These are phyloP conservation scores for Austroboletus niveus DNA, from an alignment of 1,284 basidiomycete genomes.

Conservation along the genomic window DNA sequence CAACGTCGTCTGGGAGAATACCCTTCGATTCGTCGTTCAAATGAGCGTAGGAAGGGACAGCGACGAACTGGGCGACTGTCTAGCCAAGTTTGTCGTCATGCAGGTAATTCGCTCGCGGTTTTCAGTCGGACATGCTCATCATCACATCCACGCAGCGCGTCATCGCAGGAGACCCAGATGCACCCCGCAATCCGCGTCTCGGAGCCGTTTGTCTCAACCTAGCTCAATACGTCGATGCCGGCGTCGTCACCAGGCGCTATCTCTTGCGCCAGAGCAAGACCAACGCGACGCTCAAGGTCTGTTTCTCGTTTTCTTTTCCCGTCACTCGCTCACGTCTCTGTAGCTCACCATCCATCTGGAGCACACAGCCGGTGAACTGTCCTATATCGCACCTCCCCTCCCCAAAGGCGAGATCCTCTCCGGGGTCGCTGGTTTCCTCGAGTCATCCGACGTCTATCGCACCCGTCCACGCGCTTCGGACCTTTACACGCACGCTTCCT, in stretches of 20 bases:
- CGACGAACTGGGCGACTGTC: slow-evolving; percentile 49
- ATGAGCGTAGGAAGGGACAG: slow-evolving; percentile 55
- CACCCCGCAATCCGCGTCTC: slow-evolving; percentile 55
- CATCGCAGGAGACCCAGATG: slow-evolving; percentile 49
- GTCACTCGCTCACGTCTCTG: not conserved
- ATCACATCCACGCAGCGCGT: slow-evolving; percentile 37
- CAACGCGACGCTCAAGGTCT: slow-evolving; percentile 73
- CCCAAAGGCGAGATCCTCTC: slow-evolving; percentile 69
- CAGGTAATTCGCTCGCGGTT: slow-evolving; percentile 40
- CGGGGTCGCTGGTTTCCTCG: slow-evolving; percentile 59
- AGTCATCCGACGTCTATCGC: slow-evolving; percentile 50
- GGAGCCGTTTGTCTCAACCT: slow-evolving; percentile 71
- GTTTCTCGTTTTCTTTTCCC: not conserved
- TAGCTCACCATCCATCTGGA: slow-evolving; percentile 64
- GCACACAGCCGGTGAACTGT: slow-evolving; percentile 54
- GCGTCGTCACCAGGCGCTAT: slow-evolving; percentile 65
- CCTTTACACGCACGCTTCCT: slow-evolving; percentile 37
- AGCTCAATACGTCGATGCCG: slow-evolving; percentile 69
- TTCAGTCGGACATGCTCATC: not conserved
- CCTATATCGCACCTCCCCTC: slow-evolving; percentile 65
- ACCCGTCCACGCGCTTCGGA: slow-evolving; percentile 52
- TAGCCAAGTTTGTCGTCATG: slow-evolving; percentile 65
- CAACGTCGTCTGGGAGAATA: slow-evolving; percentile 55
- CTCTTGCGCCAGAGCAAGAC: slow-evolving; percentile 74
- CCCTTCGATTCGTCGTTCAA: slow-evolving; percentile 55